Percentiles rank a stretch among this genome's conserved stretches.
These are phyloP conservation scores for Geotrichum reessii DNA, from an alignment of 1,139 yeast genomes.

Conservation along the genomic window DNA sequence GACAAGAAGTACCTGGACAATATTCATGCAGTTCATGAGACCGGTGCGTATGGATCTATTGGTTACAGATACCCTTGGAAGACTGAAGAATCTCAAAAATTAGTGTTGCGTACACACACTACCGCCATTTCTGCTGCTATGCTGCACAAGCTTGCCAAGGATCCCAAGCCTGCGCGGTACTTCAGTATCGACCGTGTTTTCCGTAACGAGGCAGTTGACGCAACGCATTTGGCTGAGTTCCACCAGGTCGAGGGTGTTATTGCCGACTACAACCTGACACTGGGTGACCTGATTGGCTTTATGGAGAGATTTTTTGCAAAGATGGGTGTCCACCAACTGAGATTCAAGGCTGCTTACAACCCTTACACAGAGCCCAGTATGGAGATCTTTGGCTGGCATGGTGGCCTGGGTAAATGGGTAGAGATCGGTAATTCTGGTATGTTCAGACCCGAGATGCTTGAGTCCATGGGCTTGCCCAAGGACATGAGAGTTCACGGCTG, in stretches of 20 bases:
- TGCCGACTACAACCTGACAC: slow-evolving; percentile 90
- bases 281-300: slow-evolving; percentile 96
- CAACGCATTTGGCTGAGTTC: slow-evolving; percentile 99
- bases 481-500: slow-evolving; percentile 93
- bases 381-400: slow-evolving; percentile 97
- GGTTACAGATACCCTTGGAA: slow-evolving; percentile 99
- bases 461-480: slow-evolving; percentile 94
- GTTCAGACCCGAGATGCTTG: slow-evolving; percentile 99
- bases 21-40: slow-evolving; percentile 77
- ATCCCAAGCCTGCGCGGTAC: slow-evolving; percentile 86
- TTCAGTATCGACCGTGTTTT: slow-evolving; percentile 97
- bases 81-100: slow-evolving; percentile 77
- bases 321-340: slow-evolving; percentile 93
- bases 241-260: slow-evolving; percentile 99
- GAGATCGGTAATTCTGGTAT: slow-evolving; percentile 99
- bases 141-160: slow-evolving; percentile 79
- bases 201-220: slow-evolving; percentile 99
- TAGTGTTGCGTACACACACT: slow-evolving; percentile 95
- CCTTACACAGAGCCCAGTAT: slow-evolving; percentile 98
- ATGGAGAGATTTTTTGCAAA: slow-evolving; percentile 95
- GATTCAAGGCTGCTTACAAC: slow-evolving; percentile 97
- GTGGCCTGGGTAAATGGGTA: slow-evolving; percentile 93
- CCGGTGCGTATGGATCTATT: slow-evolving; percentile 87
- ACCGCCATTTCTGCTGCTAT: slow-evolving; percentile 88
- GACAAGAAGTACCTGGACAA: slow-evolving; percentile 74